Percentiles rank a stretch among this genome's conserved stretches.
Evolutionary conservation across 805 yeast genomes (phyloP).

Genomic region (Candida broadrunensis): DNA sequence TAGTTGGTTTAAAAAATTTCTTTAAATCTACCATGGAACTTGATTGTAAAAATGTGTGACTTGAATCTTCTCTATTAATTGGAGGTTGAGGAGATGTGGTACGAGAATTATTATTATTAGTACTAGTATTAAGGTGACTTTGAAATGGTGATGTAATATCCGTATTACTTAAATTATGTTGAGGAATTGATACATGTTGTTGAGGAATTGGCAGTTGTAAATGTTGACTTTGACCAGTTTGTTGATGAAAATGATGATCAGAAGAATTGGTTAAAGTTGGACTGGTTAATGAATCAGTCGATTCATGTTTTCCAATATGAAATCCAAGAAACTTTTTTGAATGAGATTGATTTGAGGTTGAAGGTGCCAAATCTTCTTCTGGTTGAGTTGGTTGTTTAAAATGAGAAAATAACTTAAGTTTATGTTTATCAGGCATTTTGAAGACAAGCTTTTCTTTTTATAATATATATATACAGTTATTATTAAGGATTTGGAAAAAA

Average conservation of each 20-base stretch:
- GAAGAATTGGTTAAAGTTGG: constrained; percentile 34
- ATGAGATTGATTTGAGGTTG: constrained; percentile 29
- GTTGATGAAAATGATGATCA: constrained; percentile 18
- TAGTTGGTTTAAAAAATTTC: constrained; percentile 64
- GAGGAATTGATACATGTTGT: constrained; percentile 4
- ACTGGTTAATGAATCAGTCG: constrained; percentile 31
- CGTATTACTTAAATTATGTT: neutral
- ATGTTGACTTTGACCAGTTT: constrained; percentile 6
- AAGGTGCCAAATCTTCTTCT: constrained; percentile 24
- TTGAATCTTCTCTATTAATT: constrained; percentile 19
- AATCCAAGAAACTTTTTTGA: constrained; percentile 36
- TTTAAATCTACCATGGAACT: constrained; percentile 70
- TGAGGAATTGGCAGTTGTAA: constrained; percentile 4
- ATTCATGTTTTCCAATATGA: constrained; percentile 40
- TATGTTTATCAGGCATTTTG: constrained; percentile 43
- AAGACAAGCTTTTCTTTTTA: too few relatives aligned
- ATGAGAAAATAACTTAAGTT: constrained; percentile 38
- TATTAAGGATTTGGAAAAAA: too few relatives aligned
- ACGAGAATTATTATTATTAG: neutral
- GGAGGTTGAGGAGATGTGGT: constrained; percentile 3
- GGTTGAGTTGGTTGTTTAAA: constrained; percentile 26
- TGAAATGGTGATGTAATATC: neutral
- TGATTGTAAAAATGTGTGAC: constrained; percentile 31
- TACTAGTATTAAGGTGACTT: constrained; percentile 1
- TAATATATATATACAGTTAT: too few relatives aligned